Evolutionary conservation across 768 basidiomycete genomes (phyloP), one percentile per base, ranked within the genome.

Genomic region (Xerocomus spinulosus): DNA sequence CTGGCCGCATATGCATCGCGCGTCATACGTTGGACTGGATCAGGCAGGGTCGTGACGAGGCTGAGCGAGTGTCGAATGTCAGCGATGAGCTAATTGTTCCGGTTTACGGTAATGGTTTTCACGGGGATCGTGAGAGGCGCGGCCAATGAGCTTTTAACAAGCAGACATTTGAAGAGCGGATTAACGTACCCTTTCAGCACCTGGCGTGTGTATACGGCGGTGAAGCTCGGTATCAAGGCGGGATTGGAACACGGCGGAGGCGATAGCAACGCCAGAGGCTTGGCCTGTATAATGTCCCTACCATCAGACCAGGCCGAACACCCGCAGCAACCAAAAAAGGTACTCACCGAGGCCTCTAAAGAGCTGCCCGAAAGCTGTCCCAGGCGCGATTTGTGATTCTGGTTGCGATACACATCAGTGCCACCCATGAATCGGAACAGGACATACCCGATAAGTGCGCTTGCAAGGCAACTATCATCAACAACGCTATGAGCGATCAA

Each of bases 351-450:
- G 53, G 12, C 53, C 50, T 25, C 59, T 50, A 26, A 60, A 60
- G 4, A 60, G 42, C 18, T 60, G 59, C 17, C 49, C 59, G 9
- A 60, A 61, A 3, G 59, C 59, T 0, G 60, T 60, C 32, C 59
- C 59, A 44, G 55, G 58, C 2, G 59, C 55, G 43, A 60, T 54
- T 39, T 53, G 50, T 0, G 55, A 43, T 10, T 60, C 58, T 60
- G 51, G 26, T 38, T 23, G 7, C 30, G 12, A 12, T 5, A 36
- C 35, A 36, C 12, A 20, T 36, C 20, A 20, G 35, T 21, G 20
- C 12, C 17, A 20, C 12, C 21, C 32, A n/a, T 4, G 3, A 12
- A 18, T 28, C n/a, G n/a, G n/a, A n/a, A n/a, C n/a, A n/a, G n/a
- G n/a, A n/a, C 40, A 14, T 35, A 50, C 49, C 44, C 4, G 49